Conservation (phyloP, 1,139 yeast species). For the Hansenula sp. region DNA sequence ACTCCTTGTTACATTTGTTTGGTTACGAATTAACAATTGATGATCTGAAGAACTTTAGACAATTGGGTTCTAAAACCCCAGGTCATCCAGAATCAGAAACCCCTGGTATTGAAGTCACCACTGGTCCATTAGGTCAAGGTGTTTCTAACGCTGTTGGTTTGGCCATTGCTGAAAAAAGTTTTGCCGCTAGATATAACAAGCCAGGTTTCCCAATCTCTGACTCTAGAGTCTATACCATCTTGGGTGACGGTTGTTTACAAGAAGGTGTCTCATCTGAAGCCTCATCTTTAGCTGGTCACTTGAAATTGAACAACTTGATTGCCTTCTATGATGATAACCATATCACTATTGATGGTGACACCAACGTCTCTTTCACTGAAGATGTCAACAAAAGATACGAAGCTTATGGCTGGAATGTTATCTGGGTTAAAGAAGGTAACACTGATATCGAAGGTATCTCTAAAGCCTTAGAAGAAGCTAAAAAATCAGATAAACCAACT, state of each 20-base stretch:
- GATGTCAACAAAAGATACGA: slow-evolving; percentile 82
- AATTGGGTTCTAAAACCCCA: slow-evolving; percentile 86
- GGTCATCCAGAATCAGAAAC: slow-evolving; percentile 57
- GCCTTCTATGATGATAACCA: slow-evolving; percentile 45
- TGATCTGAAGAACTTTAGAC: slow-evolving; percentile 90
- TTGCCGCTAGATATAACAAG: slow-evolving; percentile 31
- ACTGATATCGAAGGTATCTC: slow-evolving; percentile 69
- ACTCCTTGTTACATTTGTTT: slow-evolving; percentile 78
- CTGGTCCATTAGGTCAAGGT: slow-evolving; percentile 40
- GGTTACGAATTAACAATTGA: slow-evolving; percentile 83
- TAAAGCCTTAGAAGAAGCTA: slow-evolving; percentile 71
- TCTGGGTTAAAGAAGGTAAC: slow-evolving; percentile 80
- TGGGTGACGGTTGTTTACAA: slow-evolving; percentile 38
- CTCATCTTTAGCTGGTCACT: slow-evolving; percentile 34
- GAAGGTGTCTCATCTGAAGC: slow-evolving; percentile 37
- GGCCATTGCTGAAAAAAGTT: slow-evolving; percentile 33
- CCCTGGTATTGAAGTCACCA: slow-evolving; percentile 35
- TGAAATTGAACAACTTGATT: slow-evolving; percentile 30
- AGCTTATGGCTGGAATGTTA: slow-evolving; percentile 93
- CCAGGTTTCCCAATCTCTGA: slow-evolving; percentile 28
- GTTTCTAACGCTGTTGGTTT: slow-evolving; percentile 35
- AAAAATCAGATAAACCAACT: slow-evolving; percentile 79
- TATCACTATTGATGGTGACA: slow-evolving; percentile 95
- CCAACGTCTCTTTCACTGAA: slow-evolving; percentile 90
- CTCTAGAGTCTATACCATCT: slow-evolving; percentile 44